Evolutionary conservation across 1,284 basidiomycete genomes (phyloP).

Genomic region (Melampsora americana): DNA sequence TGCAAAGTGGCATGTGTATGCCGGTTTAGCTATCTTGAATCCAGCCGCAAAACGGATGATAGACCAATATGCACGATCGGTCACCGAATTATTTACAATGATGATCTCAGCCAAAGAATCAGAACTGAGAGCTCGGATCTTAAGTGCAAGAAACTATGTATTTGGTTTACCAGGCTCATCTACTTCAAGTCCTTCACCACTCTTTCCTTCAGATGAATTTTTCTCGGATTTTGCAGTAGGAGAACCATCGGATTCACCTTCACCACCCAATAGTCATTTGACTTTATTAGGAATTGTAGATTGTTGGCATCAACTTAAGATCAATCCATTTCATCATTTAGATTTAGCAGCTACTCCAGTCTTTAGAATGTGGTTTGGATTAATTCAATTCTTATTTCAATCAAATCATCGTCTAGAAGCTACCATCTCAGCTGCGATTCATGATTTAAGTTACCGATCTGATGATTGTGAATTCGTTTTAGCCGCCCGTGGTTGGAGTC

Average conservation of each 20-base stretch:
- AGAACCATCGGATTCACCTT: conserved; percentile 52
- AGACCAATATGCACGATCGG: conserved; percentile 78
- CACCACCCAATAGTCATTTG: conserved; percentile 78
- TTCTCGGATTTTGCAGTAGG: conserved; percentile 85
- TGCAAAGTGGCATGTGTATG: conserved; percentile 98
- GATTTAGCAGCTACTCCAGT: conserved; percentile 91
- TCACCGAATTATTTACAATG: conserved; percentile 87
- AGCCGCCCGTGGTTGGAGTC: conserved; percentile 93
- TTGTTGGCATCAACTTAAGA: conserved; percentile 83
- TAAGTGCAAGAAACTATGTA: conserved; percentile 71
- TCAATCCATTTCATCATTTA: conserved; percentile 87
- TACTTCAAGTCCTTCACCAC: conserved; percentile 59
- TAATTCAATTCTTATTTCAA: conserved; percentile 91
- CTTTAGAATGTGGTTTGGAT: conserved; percentile 94
- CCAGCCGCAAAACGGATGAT: conserved; percentile 87
- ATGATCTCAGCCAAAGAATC: conserved; percentile 78
- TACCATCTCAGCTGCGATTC: conserved; percentile 72
- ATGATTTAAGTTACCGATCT: conserved; percentile 75
- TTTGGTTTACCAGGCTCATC: conserved; percentile 61
- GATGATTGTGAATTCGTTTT: conserved; percentile 92
- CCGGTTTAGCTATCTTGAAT: conserved; percentile 92
- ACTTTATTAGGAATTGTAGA: conserved; percentile 98
- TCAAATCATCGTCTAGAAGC: conserved; percentile 62
- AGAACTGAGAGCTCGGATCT: conserved; percentile 69
- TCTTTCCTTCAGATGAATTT: conserved; percentile 79